These are phyloP conservation scores for Sugiyamaella chiloensis DNA, from an alignment of 805 yeast genomes.

Conservation along the genomic window DNA sequence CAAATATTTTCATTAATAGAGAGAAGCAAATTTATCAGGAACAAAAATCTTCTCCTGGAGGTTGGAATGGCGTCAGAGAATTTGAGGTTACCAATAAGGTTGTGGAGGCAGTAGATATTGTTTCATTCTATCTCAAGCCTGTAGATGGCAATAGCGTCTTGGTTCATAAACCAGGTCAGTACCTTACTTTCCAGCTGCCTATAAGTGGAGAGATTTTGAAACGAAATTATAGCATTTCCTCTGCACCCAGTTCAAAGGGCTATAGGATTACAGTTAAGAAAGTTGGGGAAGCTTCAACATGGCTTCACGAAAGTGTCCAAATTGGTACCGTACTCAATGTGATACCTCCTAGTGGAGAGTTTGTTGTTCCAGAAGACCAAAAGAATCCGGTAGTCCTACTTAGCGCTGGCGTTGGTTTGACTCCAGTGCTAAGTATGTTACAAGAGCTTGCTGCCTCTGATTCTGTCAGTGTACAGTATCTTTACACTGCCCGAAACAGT, in stretches of 20 bases:
- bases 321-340: constrained; percentile 49
- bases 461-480: constrained; percentile 36
- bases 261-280: constrained; percentile 59
- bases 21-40: constrained; percentile 48
- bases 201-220: constrained; percentile 42
- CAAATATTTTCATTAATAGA: constrained; percentile 54
- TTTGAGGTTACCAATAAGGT: constrained; percentile 45
- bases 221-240: constrained; percentile 60
- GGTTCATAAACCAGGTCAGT: constrained; percentile 44
- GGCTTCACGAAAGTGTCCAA: constrained; percentile 45
- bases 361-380: constrained; percentile 34
- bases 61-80: constrained; percentile 59
- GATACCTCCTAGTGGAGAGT: constrained; percentile 60
- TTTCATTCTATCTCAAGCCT: constrained; percentile 51
- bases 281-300: constrained; percentile 52
- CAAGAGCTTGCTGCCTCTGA: constrained; percentile 40
- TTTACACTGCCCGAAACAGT: constrained; percentile 29
- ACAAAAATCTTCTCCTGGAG: constrained; percentile 34
- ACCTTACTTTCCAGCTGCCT: constrained; percentile 35
- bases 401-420: constrained; percentile 66
- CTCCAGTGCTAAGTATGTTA: constrained; percentile 57
- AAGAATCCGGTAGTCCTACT: constrained; percentile 39
- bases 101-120: constrained; percentile 47
- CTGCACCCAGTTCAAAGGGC: constrained; percentile 35
- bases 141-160: constrained; percentile 34